These are phyloP conservation scores for Wickerhamomyces rabaulensis DNA, from an alignment of 805 yeast species.

Conservation along the genomic window DNA sequence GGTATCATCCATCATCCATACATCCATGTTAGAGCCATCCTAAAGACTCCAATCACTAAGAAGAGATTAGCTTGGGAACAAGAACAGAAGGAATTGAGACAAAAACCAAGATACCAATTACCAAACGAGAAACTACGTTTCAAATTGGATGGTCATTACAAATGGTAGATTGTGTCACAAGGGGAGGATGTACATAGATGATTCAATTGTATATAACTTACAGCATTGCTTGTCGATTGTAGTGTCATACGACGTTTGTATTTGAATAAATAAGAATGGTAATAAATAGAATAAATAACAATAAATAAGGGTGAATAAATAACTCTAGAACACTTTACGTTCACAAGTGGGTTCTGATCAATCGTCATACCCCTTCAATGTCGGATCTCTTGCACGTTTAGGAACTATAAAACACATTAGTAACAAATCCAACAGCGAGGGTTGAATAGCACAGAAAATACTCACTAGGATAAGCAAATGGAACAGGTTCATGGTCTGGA, in stretches of 20 bases:
- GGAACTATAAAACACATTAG: slow-evolving; percentile 36
- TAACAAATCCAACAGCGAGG: neutral
- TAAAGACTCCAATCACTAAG: slow-evolving; percentile 63
- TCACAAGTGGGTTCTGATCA: slow-evolving; percentile 7
- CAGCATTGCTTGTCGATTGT: neutral
- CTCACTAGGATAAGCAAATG: slow-evolving; percentile 38
- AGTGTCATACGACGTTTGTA: neutral
- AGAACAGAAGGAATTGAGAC: slow-evolving; percentile 38
- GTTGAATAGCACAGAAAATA: slow-evolving; percentile 2
- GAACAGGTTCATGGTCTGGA: slow-evolving; percentile 61
- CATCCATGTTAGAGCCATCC: slow-evolving; percentile 74
- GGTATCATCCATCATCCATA: slow-evolving; percentile 75
- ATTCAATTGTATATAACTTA: slow-evolving; percentile 8
- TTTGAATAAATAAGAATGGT: slow-evolving; percentile 1
- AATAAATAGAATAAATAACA: slow-evolving; percentile 10
- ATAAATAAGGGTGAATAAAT: slow-evolving; percentile 3
- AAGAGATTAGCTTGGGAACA: slow-evolving; percentile 57
- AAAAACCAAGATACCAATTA: slow-evolving; percentile 49
- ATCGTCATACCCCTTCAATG: slow-evolving; percentile 54
- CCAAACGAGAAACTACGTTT: slow-evolving; percentile 44
- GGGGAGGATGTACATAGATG: slow-evolving; percentile 3
- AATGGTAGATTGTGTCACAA: slow-evolving; percentile 38
- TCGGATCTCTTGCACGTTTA: slow-evolving; percentile 42
- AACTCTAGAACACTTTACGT: neutral
- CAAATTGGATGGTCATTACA: slow-evolving; percentile 45